Evolutionary conservation across 805 yeast species (phyloP).

Genomic region (Candida anglica): DNA sequence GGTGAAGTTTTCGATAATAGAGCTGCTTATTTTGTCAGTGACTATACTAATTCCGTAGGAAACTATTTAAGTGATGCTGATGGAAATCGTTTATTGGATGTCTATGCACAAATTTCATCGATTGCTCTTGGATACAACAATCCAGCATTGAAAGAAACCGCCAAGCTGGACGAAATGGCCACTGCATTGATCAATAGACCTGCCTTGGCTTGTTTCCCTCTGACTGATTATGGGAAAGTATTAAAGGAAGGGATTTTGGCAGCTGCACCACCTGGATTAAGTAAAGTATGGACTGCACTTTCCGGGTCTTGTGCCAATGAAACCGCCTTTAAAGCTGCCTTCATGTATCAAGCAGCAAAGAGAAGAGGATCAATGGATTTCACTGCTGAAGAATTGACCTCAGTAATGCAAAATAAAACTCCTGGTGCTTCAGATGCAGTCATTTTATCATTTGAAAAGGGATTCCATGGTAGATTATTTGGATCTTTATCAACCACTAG

Average conservation of each 20-base stretch:
- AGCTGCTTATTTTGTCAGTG: constrained; percentile 39
- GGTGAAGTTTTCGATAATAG: constrained; percentile 38
- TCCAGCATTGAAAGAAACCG: constrained; percentile 34
- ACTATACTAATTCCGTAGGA: constrained; percentile 35
- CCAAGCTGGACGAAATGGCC: constrained; percentile 38
- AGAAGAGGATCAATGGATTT: constrained; percentile 47
- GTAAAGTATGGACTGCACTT: constrained; percentile 60
- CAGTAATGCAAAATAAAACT: constrained; percentile 47
- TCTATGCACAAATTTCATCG: constrained; percentile 40
- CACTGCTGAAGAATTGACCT: constrained; percentile 40
- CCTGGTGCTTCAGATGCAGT: constrained; percentile 55
- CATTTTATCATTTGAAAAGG: constrained; percentile 50
- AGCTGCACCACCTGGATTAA: constrained; percentile 63
- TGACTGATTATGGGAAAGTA: constrained; percentile 48
- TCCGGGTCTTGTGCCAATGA: constrained; percentile 71
- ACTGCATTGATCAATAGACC: constrained; percentile 40
- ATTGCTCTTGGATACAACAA: constrained; percentile 43
- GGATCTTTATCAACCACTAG: constrained; percentile 55
- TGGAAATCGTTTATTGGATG: constrained; percentile 38
- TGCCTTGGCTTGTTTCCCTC: constrained; percentile 43
- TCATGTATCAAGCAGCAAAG: constrained; percentile 57
- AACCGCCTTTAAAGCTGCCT: constrained; percentile 68
- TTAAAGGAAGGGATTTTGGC: constrained; percentile 49
- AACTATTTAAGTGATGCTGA: constrained; percentile 41
- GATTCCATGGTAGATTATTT: constrained; percentile 55